A percentile compares a stretch with the other conserved stretches of the same genome.
These are phyloP conservation scores for Ustilago cynodontis DNA, from an alignment of 1,284 basidiomycete species.

Conservation along the genomic window DNA sequence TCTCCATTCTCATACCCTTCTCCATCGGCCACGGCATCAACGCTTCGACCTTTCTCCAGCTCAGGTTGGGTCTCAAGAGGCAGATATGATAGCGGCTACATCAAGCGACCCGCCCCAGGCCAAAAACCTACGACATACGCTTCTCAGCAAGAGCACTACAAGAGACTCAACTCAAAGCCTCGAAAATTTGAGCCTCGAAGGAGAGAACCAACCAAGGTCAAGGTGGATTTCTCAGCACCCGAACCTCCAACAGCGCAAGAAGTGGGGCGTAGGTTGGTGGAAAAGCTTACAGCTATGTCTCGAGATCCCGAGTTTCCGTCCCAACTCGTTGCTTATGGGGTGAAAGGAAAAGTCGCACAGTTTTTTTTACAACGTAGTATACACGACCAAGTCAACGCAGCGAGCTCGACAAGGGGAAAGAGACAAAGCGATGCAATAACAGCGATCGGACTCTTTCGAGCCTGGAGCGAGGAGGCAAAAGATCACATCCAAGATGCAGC, in stretches of 20 bases:
- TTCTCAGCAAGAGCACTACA: background rate
- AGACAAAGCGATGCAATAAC: conserved; percentile 5
- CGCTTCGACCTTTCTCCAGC: conserved; percentile 12
- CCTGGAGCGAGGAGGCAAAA: conserved; percentile 27
- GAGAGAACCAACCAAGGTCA: background rate
- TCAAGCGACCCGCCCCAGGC: background rate
- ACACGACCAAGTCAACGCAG: background rate
- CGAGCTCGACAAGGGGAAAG: background rate
- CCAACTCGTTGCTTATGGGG: conserved; percentile 38
- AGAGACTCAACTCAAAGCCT: background rate
- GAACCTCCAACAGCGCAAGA: conserved; percentile 30
- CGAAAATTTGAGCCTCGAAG: conserved; percentile 10
- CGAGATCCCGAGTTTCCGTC: conserved; percentile 21
- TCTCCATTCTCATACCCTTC: background rate
- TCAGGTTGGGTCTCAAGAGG: conserved; percentile 10
- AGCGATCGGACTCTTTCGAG: conserved; percentile 23
- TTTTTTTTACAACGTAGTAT: conserved; percentile 11
- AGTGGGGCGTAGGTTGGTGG: conserved; percentile 28
- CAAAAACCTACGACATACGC: background rate
- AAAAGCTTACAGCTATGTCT: conserved; percentile 13
- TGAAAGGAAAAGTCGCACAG: conserved; percentile 29
- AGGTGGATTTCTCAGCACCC: conserved; percentile 28
- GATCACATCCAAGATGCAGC: conserved; percentile 19
- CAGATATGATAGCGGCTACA: conserved; percentile 17
- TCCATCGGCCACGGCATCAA: background rate